phyloP scores from a whole-genome alignment of 441 rosid genomes.

The Pelargonium myrrhifolium region DNA sequence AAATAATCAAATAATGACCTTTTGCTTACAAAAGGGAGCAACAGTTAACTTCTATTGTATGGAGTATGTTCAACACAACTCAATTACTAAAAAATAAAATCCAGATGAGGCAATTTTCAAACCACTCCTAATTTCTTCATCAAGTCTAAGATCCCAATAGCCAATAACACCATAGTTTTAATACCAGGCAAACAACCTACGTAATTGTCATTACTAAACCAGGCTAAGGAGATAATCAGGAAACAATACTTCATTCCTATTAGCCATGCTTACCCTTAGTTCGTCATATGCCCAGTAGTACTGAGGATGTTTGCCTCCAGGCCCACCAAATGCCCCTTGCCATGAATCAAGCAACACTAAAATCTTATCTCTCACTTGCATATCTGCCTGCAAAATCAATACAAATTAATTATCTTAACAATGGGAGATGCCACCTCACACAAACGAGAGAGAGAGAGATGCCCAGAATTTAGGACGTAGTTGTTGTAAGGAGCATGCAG shows the following conservation, averaged over 20 bases:
- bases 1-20: neutral
- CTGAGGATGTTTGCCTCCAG: conserved; percentile 76
- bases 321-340: conserved; percentile 98
- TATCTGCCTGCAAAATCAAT: conserved; percentile 58
- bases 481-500: no score
- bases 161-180: neutral
- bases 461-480: no score
- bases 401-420: neutral
- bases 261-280: conserved; percentile 49
- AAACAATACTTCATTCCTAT: neutral
- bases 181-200: neutral
- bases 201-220: neutral
- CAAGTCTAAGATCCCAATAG: neutral
- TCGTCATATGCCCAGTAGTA: conserved; percentile 89
- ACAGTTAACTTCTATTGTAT: neutral
- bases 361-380: conserved; percentile 81
- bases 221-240: neutral
- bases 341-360: conserved; percentile 82
- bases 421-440: no score
- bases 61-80: neutral
- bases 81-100: neutral
- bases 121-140: neutral
- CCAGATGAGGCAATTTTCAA: neutral
- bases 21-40: neutral
- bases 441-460: no score